Percentiles rank a stretch among this genome's conserved stretches.
These are phyloP conservation scores for Penicillium paneum DNA, from an alignment of 2,329 filamentous ascomycete species.

Conservation along the genomic window DNA sequence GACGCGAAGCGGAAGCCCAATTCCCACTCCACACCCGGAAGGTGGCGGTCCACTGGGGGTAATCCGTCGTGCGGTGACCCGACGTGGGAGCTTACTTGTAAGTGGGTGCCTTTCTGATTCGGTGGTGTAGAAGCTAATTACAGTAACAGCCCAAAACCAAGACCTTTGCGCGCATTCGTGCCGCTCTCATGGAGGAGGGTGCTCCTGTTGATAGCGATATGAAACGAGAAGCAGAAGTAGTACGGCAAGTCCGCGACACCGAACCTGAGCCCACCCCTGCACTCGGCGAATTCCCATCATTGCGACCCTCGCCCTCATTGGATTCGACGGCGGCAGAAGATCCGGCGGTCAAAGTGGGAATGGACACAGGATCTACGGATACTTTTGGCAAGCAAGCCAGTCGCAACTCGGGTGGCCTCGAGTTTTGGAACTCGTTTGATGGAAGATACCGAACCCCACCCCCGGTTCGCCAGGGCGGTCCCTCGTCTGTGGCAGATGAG, in stretches of 20 bases:
- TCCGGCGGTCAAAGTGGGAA: conserved; percentile 24
- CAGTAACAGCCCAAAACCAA: conserved; percentile 80
- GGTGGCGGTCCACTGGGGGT: conserved; percentile 66
- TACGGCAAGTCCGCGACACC: conserved; percentile 89
- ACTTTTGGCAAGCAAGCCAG: conserved; percentile 73
- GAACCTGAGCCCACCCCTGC: conserved; percentile 57
- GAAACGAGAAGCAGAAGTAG: conserved; percentile 87
- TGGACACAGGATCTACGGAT: conserved; percentile 55
- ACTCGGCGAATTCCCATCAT: conserved; percentile 45
- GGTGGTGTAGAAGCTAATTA: neutral
- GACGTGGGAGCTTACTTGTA: conserved; percentile 84
- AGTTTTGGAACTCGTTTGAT: conserved; percentile 78
- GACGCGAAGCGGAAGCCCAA: conserved; percentile 36
- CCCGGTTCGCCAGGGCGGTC: conserved; percentile 55
- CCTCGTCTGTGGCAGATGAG: conserved; percentile 47
- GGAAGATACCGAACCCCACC: conserved; percentile 66
- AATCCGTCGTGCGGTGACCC: conserved; percentile 76
- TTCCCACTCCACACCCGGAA: conserved; percentile 36
- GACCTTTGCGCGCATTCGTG: conserved; percentile 88
- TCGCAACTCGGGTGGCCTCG: conserved; percentile 67
- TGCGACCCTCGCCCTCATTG: conserved; percentile 44
- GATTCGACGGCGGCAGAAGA: conserved; percentile 16
- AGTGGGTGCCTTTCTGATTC: conserved; percentile 31
- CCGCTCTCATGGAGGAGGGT: conserved; percentile 81
- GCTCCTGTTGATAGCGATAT: conserved; percentile 86